Base-by-base conservation (phyloP, 208 protist genomes). In the Kentomonas sorsogonicus region DNA sequence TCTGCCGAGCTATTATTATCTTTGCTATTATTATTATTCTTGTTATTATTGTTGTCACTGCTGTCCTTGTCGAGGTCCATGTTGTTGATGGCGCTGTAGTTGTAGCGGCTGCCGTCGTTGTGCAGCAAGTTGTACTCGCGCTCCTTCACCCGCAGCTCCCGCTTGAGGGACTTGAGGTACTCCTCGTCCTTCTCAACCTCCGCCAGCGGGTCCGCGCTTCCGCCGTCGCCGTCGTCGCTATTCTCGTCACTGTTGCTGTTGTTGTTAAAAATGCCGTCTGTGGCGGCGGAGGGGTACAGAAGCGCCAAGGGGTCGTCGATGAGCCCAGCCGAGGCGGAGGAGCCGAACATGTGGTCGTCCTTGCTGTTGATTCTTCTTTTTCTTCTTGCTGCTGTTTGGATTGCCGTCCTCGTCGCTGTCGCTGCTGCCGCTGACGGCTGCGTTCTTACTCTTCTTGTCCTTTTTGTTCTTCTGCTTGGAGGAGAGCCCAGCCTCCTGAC, bases 121-220 rank as follows among this genome's bases (percentile, higher is more conserved):
- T 95, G 88, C 29, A 95, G 82, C 25, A 80, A 51, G 46, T 77
- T 79, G 62, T 95, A 95, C 71, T 91, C 88, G 39, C 89, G 69
- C 45, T 91, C 88, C 50, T 88, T 90, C 44, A 75, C 64, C 43
- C 81, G 69, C 9, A 95, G 70, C 39, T 84, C 72, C 1, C 64
- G 73, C 65, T 82, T 55, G 29, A 91, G 66, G 0, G 68, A 59
- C 10, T 68, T 60, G 11, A 91, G 54, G 31, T 63, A 53, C n/a
- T 67, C 71, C 20, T 69, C 40, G 15, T 58, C 7, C 40, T 50
- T 33, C 10, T 31, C 27, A 3, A 31, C 4, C 20, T 26, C 41
- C 15, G 7, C 16, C 5, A 50, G 39, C 38, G 63, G 48, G 26
- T 63, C 58, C 36, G 76, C 59, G 26, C 33, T 39, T 10, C 48